Base-by-base conservation (phyloP, 2,329 filamentous ascomycete genomes). In the Scopulariopsis brevicaulis region DNA sequence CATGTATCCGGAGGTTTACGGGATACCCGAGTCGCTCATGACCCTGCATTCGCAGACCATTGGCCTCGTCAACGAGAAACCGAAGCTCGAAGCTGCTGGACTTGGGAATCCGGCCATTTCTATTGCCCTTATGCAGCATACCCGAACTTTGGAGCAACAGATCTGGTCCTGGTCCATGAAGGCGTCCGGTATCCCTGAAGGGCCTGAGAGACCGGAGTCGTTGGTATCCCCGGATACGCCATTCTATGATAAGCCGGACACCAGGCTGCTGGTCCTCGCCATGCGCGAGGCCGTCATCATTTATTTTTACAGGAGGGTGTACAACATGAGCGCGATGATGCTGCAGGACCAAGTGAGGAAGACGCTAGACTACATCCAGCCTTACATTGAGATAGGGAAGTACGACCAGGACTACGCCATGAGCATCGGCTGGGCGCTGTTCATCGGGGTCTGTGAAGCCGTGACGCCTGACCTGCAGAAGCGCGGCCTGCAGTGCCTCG, bases 1-100 rank as follows among this genome's bases (percentile, higher is more conserved):
- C 0, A 64, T 77, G 0, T 77, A 75, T 20, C 73, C 73, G 0
- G 70, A 74, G 22, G 74, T 77, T 1, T 77, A 74, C 25, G 74
- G 74, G 0, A 66, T 77, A 5, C 74, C 73, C 0, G 74, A 77
- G 56, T 66, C 70, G 0, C 68, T 71, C 14, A 65, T 77, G 59
- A 68, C 71, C 0, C 65, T 76, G 1, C 56, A 75, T 2, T 75
- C 73, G 0, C 71, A 73, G 15, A 68, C 73, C 0, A 72, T 76
- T 14, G 71, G 72, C 2, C 63, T 77, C 0, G 72, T 68, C 1
- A 74, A 74, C 22, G 73, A 76, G 50, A 75, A 74, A 58, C 58
- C 71, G 3, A 62, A 65, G 1, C 59, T 72, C 0, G 66, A 70
- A 14, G 55, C 61, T 3, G 57, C 63, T 0, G 67, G 67, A 0